A percentile compares a stretch with the other conserved stretches of the same genome.
Conservation (phyloP, 345 rosid genomes). For the Hibiscus trionum region DNA sequence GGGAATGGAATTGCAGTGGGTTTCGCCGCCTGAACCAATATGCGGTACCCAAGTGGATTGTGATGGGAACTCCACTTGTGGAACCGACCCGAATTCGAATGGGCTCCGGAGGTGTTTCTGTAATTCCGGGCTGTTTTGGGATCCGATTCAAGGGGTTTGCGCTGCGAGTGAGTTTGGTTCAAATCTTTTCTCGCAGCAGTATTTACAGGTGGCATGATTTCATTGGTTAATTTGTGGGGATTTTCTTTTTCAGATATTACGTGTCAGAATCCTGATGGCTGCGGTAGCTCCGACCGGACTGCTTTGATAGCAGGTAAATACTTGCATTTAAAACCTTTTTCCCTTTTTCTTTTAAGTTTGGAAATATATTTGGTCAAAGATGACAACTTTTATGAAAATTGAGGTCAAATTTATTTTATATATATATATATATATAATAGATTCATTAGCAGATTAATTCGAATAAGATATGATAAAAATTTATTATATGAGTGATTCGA, state of each 20-base stretch:
- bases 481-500: too few relatives aligned
- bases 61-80: constrained; percentile 6
- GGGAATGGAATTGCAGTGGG: constrained; percentile 16
- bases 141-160: constrained; percentile 9
- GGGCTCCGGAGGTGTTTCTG: constrained; percentile 8
- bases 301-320: constrained; percentile 37
- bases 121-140: constrained; percentile 1
- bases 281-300: constrained; percentile 24
- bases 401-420: background rate
- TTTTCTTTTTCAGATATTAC: constrained; percentile 16
- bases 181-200: background rate
- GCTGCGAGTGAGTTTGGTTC: constrained; percentile 6
- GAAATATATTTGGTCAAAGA: background rate
- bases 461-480: too few relatives aligned
- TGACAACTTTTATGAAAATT: background rate
- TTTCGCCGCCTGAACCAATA: constrained; percentile 3
- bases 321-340: too few relatives aligned
- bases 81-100: background rate
- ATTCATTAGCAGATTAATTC: too few relatives aligned
- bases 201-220: constrained; percentile 20
- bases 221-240: background rate
- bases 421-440: too few relatives aligned
- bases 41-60: background rate
- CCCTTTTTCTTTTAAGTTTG: too few relatives aligned
- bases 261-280: constrained; percentile 34